Evolutionary conservation across 345 rosid species (phyloP), one percentile per base, ranked within the genome.

Genomic region (Brassica carinata): DNA sequence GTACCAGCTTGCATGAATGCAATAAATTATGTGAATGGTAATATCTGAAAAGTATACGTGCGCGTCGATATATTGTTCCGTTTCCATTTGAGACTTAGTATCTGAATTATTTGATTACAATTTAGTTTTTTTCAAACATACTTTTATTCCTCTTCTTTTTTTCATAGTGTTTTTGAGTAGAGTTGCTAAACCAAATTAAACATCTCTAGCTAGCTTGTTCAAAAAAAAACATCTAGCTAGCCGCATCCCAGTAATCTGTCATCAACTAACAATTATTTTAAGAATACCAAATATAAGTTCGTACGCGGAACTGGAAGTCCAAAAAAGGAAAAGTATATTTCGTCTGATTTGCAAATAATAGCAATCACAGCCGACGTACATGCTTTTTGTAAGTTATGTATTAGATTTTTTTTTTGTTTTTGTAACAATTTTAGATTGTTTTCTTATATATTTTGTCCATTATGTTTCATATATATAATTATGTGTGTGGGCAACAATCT

Each of bases 1-100:
- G 33, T 36, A 71, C 76, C 76, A 78, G 14, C 76, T 72, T 68
- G 68, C 59, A 69, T 74, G 75, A 69, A 51, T 8, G 29, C 61
- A 69, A 61, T 74, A 36, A 80, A 75, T 69, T 36, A 62, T 73
- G 7, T 34, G 83, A 73, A 40, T 73, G 62, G 14, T 67, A 2
- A 1, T 40, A 67, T 31, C 70, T 69, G 79, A 74, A 69, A 74
- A 70, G 79, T 74, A 68, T 63, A 15, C 65, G 70, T 23, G 63
- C 65, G 70, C 75, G 75, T 67, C 69, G n/a, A 59, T 45, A 19
- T 73, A 15, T 13, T 13, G 64, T 66, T 78, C 51, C n/a, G 23
- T 36, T 78, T 19, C 63, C 15, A 59, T 69, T 45, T 64, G 7
- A 59, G 13, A 7, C 19, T 1, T n/a, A 0, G 30, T 23, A 23